Evolutionary conservation across 2,329 filamentous ascomycete genomes (phyloP), one percentile per base, ranked within the genome.

Genomic region (Fusarium sp.): DNA sequence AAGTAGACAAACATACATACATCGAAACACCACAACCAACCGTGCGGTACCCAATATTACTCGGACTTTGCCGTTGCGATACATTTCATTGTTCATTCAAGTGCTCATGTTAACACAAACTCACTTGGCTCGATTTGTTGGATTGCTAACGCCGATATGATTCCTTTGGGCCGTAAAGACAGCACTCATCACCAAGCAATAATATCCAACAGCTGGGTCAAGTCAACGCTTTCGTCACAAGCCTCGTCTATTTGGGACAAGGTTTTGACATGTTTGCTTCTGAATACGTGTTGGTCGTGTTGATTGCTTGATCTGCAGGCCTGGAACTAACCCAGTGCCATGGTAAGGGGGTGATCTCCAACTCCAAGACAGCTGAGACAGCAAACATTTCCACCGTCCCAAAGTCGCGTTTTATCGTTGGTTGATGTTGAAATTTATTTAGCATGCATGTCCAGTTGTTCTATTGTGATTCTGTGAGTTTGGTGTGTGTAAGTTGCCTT

Each of bases 401-500:
- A 19, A 29, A 13, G 14, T 27, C 6, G 27, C 31, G 29, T 50
- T 39, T 13, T 6, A 13, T 8, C 44, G 46, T 27, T 39, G 17
- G 44, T 54, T 31, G 49, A n/a, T 39, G 37, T 50, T 38, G 27
- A 43, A 38, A 17, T 25, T 17, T 29, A 17, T 25, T 17, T 29
- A 13, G 25, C 33, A 27, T 41, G 17, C n/a, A 35, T 36, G 42
- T 38, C 17, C 15, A 35, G 17, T 44, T 49, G n/a, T 13, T 23
- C 29, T 39, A 37, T 25, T 31, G 27, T 29, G 14, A 53, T 49
- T 36, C 31, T 15, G 6, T 8, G 23, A 25, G 23, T 25, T 44
- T 49, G 50, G 49, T 43, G 49, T 43, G 49, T 41, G 27, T 42
- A 38, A 39, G 25, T 42, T 43, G 27, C 35, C 49, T 54, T 44